Percentiles rank a stretch among this genome's conserved stretches.
phyloP scores from a whole-genome alignment of 1,284 basidiomycete species.

The Chiua sp. region DNA sequence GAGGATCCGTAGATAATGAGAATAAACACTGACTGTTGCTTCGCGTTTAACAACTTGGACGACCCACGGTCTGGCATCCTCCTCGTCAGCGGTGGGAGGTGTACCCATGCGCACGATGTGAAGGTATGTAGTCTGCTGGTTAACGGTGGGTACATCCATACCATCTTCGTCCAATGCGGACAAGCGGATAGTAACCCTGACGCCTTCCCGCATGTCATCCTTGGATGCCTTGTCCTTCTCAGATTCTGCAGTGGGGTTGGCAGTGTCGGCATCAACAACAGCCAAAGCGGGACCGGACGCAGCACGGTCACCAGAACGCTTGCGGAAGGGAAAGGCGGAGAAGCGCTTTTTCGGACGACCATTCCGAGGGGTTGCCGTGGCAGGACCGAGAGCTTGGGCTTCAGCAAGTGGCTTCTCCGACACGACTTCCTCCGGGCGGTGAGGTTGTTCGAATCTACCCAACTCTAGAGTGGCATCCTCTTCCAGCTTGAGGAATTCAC shows the following conservation, averaged over 20 bases:
- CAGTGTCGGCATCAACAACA: conserved; percentile 66
- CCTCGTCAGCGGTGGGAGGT: conserved; percentile 43
- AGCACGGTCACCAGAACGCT: conserved; percentile 51
- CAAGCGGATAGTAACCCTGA: conserved; percentile 76
- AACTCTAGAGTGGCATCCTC: conserved; percentile 78
- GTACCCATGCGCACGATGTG: conserved; percentile 78
- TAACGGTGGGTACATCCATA: conserved; percentile 63
- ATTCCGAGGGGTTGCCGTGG: conserved; percentile 16
- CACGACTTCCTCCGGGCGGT: conserved; percentile 12
- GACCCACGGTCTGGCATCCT: conserved; percentile 73
- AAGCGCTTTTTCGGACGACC: conserved; percentile 55
- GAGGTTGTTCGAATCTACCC: conserved; percentile 58
- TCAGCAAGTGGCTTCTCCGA: conserved; percentile 19
- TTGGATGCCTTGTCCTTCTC: conserved; percentile 45
- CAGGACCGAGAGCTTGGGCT: conserved; percentile 13
- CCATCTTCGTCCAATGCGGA: conserved; percentile 79
- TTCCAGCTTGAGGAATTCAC: conserved; percentile 70
- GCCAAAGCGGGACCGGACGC: conserved; percentile 75
- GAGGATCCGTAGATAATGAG: conserved; percentile 1
- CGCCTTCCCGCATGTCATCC: conserved; percentile 64
- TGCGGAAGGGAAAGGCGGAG: conserved; percentile 67
- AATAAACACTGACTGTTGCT: conserved; percentile 60
- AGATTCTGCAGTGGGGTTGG: conserved; percentile 31
- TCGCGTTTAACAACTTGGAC: conserved; percentile 91
- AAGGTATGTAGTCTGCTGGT: conserved; percentile 87